Evolutionary conservation across 2,329 filamentous ascomycete species (phyloP).

Genomic region (Xylariaceae sp.): DNA sequence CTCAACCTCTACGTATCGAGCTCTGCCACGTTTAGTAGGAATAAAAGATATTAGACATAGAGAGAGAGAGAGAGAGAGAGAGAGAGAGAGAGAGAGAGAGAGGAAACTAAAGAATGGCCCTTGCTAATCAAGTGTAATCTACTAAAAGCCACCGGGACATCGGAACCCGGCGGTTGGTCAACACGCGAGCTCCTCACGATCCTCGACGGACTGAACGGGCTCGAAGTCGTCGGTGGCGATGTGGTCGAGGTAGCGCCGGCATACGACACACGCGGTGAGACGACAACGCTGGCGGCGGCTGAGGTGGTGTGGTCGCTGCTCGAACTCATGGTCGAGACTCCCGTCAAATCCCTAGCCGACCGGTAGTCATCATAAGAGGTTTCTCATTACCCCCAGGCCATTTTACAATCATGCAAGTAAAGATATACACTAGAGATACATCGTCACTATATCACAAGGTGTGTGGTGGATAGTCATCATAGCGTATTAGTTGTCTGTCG

Average conservation of each 20-base stretch:
- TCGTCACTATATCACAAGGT: no score
- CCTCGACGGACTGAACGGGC: conserved; percentile 70
- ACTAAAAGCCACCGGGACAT: conserved; percentile 76
- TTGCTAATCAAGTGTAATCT: no score
- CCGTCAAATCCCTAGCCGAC: conserved; percentile 33
- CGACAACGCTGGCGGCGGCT: conserved; percentile 74
- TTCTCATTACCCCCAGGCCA: no score
- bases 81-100: no score
- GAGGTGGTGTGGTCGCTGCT: conserved; percentile 76
- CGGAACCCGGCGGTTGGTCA: conserved; percentile 82
- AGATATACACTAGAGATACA: not conserved
- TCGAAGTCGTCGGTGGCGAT: conserved; percentile 79
- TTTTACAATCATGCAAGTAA: not conserved
- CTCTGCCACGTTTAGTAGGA: no score
- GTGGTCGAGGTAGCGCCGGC: conserved; percentile 80
- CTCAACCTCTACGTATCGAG: not conserved
- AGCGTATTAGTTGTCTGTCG: no score
- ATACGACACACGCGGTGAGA: conserved; percentile 76
- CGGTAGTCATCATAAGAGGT: not conserved
- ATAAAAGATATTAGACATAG: no score
- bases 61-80: no score
- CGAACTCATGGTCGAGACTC: conserved; percentile 63
- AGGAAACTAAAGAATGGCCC: no score
- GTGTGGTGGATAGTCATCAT: no score
- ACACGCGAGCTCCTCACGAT: conserved; percentile 78